phyloP scores from a whole-genome alignment of 441 rosid species.

The Populus trichocarpa region DNA sequence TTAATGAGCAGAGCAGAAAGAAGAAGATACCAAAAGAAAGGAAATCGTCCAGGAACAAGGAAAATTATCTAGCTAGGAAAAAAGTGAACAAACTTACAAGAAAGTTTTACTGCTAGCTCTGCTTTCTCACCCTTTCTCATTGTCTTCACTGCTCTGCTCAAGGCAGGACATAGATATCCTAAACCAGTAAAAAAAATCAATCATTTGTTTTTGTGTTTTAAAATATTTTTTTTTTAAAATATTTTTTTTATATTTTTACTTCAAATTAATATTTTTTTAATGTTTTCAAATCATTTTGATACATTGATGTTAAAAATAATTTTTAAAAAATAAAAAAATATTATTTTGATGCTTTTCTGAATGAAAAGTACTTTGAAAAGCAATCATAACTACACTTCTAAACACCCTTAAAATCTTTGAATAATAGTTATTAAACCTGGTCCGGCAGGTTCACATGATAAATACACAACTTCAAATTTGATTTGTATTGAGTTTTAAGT shows the following conservation, averaged over 20 bases:
- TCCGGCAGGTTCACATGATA: fast-evolving
- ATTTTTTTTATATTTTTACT: too few species aligned
- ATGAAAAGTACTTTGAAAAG: too few species aligned
- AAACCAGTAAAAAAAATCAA: too few species aligned
- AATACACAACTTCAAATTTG: too few species aligned
- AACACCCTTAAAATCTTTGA: fast-evolving
- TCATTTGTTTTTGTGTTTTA: fast-evolving
- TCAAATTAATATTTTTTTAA: too few species aligned
- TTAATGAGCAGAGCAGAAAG: not conserved
- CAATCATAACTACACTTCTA: fast-evolving
- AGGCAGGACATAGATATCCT: slow-evolving; percentile 76
- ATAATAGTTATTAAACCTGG: fast-evolving
- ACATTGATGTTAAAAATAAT: fast-evolving
- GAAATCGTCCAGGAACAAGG: not conserved
- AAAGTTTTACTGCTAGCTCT: slow-evolving; percentile 59
- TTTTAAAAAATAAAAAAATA: too few species aligned
- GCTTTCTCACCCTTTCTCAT: slow-evolving; percentile 87
- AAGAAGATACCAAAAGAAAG: not conserved
- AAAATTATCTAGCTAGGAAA: too few species aligned
- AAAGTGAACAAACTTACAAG: not conserved
- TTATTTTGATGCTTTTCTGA: fast-evolving
- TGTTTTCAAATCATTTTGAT: too few species aligned
- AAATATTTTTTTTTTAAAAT: too few species aligned
- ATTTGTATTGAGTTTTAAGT: too few species aligned
- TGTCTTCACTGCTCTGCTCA: slow-evolving; percentile 73